Evolutionary conservation across 305 asterid species (phyloP).

Genomic region (Ilex paraguariensis): DNA sequence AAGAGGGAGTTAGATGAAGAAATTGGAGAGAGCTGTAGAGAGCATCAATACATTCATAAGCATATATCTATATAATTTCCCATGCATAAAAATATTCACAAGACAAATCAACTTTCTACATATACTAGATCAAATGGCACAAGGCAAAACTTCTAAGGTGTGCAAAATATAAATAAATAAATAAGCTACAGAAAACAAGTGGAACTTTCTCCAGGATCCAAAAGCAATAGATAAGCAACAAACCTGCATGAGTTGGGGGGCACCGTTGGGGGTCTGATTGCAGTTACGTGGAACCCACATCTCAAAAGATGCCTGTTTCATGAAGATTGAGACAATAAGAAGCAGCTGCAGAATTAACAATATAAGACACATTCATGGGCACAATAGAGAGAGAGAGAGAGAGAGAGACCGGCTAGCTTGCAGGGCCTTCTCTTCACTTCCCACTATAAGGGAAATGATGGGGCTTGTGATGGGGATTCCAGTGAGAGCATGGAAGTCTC

Average conservation of each 20-base stretch:
- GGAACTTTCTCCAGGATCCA: not conserved
- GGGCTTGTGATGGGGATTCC: slow-evolving; percentile 77
- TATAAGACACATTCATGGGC: not conserved
- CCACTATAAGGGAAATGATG: slow-evolving; percentile 82
- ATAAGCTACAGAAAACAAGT: not conserved
- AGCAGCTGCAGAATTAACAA: not conserved
- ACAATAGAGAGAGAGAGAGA: not conserved
- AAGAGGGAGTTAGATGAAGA: too few species aligned
- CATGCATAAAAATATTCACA: too few species aligned
- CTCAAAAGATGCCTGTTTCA: slow-evolving; percentile 74
- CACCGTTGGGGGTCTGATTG: slow-evolving; percentile 97
- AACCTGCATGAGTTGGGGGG: slow-evolving; percentile 99
- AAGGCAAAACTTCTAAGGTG: too few species aligned
- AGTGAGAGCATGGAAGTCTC: slow-evolving; percentile 68
- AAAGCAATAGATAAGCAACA: slow-evolving; percentile 5
- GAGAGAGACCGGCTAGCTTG: slow-evolving; percentile 80
- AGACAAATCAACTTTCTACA: too few species aligned
- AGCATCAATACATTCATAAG: too few species aligned
- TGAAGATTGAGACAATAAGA: slow-evolving; percentile 18
- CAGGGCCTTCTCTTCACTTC: slow-evolving; percentile 81
- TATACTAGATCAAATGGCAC: too few species aligned
- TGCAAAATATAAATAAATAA: too few species aligned
- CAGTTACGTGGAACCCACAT: slow-evolving; percentile 76
- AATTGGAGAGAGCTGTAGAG: too few species aligned
- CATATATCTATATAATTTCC: too few species aligned